These are phyloP conservation scores for Ganoderma boninense DNA, from an alignment of 1,284 basidiomycete genomes.

Conservation along the genomic window DNA sequence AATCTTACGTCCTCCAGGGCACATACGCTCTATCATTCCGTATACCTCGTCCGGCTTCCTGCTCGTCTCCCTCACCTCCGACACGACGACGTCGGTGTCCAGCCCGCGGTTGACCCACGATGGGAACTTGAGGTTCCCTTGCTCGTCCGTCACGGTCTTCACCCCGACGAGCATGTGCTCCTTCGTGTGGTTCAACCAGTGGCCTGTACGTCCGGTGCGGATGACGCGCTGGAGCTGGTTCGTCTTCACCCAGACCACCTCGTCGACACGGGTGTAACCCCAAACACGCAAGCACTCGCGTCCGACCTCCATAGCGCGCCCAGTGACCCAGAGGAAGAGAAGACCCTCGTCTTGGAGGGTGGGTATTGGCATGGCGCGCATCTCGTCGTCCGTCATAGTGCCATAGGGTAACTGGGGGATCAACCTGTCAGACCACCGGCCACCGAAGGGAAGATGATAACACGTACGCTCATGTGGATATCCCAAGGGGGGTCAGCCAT, in stretches of 20 bases:
- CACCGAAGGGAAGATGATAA: background rate
- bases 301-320: conserved; percentile 97
- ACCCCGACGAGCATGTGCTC: conserved; percentile 98
- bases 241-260: conserved; percentile 98
- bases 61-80: conserved; percentile 95
- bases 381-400: conserved; percentile 98
- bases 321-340: conserved; percentile 98
- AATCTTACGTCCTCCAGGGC: conserved; percentile 90
- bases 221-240: conserved; percentile 96
- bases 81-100: conserved; percentile 96
- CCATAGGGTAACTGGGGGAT: conserved; percentile 87
- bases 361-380: conserved; percentile 97
- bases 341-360: conserved; percentile 94
- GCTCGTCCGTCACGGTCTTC: conserved; percentile 75
- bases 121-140: conserved; percentile 79
- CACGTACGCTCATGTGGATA: conserved; percentile 93
- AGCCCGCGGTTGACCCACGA: conserved; percentile 89
- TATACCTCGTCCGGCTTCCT: conserved; percentile 99
- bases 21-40: conserved; percentile 91
- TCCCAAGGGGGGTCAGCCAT: conserved; percentile 99
- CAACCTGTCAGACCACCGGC: background rate
- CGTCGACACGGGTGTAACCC: conserved; percentile 96
- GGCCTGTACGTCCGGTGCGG: conserved; percentile 94
- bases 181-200: conserved; percentile 97
- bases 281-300: conserved; percentile 91